Base-by-base conservation (phyloP, 1,284 basidiomycete species). In the Pholiota adiposa region DNA sequence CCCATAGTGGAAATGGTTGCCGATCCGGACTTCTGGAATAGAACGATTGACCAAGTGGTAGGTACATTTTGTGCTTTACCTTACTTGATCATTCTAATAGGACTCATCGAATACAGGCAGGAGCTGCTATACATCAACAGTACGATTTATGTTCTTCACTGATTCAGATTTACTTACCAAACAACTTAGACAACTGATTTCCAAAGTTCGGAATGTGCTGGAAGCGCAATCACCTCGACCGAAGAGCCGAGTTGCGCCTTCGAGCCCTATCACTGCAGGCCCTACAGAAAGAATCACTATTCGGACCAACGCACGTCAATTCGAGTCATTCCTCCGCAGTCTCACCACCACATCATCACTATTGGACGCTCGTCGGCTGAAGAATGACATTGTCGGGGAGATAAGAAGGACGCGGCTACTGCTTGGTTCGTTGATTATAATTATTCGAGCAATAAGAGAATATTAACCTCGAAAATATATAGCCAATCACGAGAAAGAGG, bases 21-120 rank as follows among this genome's bases (percentile, higher is more conserved):
- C 51, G 96, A 98, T 71, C 93, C 95, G 16, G 97, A 98, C 73
- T 97, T 97, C 66, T 98, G 96, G 94, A 98, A 98, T 75, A 82
- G 88, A 56, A 85, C 88, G 49, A 92, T 98, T 55, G 96, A 98
- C 72, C 90, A 96, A 76, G 84, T 93, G 75, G 93, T 93, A 74
- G 73, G 89, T 80, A 29, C 25, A 25, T 34, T 25, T 51, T 36
- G n/a, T n/a, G n/a, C n/a, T n/a, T n/a, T n/a, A n/a, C n/a, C n/a
- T n/a, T n/a, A n/a, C 46, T 11, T 12, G 9, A 21, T 46, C 4
- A 12, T 44, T 48, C 21, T 40, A 4, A 60, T 14, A 53, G 59
- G 31, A 41, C 54, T 33, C 50, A 27, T 58, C 38, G n/a, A n/a
- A n/a, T n/a, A n/a, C 62, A 94, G 92, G 93, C 94, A 44, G 92